These are phyloP conservation scores for Candida sp. DNA, from an alignment of 1,139 yeast species.

Conservation along the genomic window DNA sequence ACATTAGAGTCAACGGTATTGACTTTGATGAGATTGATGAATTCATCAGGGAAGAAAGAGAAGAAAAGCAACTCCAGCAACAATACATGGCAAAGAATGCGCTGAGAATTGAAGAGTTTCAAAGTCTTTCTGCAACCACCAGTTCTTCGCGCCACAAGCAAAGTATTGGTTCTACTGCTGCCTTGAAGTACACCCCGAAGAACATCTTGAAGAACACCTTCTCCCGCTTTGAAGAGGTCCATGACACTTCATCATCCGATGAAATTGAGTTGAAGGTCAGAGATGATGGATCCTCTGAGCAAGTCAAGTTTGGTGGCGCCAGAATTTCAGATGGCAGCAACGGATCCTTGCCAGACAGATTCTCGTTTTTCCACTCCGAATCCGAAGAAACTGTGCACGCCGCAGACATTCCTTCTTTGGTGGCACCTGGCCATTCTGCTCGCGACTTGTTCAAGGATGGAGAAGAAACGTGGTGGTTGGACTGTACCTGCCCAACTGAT, in stretches of 20 bases:
- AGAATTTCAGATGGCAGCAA: constrained; percentile 13
- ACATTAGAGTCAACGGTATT: constrained; percentile 70
- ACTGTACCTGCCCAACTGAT: constrained; percentile 71
- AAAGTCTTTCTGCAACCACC: constrained; percentile 12
- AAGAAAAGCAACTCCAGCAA: constrained; percentile 32
- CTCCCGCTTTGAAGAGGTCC: constrained; percentile 11
- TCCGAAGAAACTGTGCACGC: constrained; percentile 90
- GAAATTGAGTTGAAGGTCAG: constrained; percentile 12
- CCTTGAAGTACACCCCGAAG: constrained; percentile 65
- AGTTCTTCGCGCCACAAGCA: constrained; percentile 16
- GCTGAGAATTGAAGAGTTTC: constrained; percentile 11
- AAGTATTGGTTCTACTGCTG: constrained; percentile 37
- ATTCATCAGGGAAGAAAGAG: constrained; percentile 60
- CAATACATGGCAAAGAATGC: constrained; percentile 28
- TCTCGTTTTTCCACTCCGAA: constrained; percentile 81
- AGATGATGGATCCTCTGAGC: constrained; percentile 18
- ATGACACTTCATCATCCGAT: constrained; percentile 12
- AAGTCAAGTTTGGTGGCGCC: constrained; percentile 30
- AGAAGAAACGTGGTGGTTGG: constrained; percentile 76
- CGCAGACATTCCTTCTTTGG: constrained; percentile 79
- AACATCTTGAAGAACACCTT: constrained; percentile 27
- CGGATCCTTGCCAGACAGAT: constrained; percentile 69
- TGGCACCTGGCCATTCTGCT: constrained; percentile 66
- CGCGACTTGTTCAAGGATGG: constrained; percentile 62
- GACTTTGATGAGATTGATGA: constrained; percentile 83